Evolutionary conservation across 2,329 filamentous ascomycete species (phyloP).

Genomic region (Ophiostoma populinum): DNA sequence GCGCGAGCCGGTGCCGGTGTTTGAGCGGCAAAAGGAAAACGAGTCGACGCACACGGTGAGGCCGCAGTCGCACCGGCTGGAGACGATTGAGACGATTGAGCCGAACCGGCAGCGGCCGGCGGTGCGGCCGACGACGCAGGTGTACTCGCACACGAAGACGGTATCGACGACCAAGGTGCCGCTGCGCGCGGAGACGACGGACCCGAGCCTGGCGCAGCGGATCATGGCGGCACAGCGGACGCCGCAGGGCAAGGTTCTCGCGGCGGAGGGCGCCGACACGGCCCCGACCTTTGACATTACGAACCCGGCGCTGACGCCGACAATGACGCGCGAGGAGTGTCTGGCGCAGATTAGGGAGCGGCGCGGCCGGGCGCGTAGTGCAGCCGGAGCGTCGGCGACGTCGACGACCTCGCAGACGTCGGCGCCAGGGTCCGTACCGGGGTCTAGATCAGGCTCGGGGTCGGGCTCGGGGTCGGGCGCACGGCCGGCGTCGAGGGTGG

Average conservation of each 20-base stretch:
- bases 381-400: conserved; percentile 15
- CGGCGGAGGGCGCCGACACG: background rate
- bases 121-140: conserved; percentile 21
- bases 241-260: conserved; percentile 18
- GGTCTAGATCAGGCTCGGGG: background rate
- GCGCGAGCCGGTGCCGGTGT: background rate
- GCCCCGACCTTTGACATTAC: conserved; percentile 31
- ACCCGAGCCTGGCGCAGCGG: conserved; percentile 26
- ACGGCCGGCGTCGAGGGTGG: background rate
- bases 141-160: conserved; percentile 29
- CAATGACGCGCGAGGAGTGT: conserved; percentile 56
- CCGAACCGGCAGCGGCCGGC: conserved; percentile 4
- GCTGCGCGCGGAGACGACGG: conserved; percentile 27
- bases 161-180: conserved; percentile 35
- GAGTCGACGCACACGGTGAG: background rate
- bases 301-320: conserved; percentile 43
- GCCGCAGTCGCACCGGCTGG: background rate
- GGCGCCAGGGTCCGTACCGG: too few species aligned
- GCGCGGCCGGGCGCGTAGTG: conserved; percentile 51
- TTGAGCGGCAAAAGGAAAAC: background rate
- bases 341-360: conserved; percentile 59
- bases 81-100: background rate
- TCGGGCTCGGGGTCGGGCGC: background rate
- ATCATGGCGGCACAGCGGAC: conserved; percentile 23
- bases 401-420: too few species aligned